Evolutionary conservation across 495 filamentous ascomycete species (phyloP).

Genomic region (Aspergillus egyptiacus): DNA sequence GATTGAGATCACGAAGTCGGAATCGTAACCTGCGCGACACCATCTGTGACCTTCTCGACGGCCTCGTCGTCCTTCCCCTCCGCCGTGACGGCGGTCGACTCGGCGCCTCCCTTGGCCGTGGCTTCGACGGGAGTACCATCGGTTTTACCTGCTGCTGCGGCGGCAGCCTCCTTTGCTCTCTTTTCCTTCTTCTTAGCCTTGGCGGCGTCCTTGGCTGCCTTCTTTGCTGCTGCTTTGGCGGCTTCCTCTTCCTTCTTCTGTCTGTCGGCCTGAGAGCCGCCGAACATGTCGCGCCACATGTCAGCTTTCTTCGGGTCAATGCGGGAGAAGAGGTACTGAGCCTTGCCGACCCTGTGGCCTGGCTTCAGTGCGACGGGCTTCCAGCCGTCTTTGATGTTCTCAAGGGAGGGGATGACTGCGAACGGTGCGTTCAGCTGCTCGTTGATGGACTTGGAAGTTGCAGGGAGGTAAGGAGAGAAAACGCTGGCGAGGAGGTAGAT

Average conservation of each 20-base stretch:
- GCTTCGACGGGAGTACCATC: slow-evolving; percentile 24
- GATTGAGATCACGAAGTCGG: slow-evolving; percentile 25
- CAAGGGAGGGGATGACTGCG: slow-evolving; percentile 54
- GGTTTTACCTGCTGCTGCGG: slow-evolving; percentile 44
- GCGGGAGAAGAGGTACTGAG: slow-evolving; percentile 73
- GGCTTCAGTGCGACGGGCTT: slow-evolving; percentile 53
- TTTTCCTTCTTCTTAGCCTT: slow-evolving; percentile 26
- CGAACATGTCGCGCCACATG: slow-evolving; percentile 76
- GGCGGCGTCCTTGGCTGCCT: slow-evolving; percentile 18
- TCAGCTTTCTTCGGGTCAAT: slow-evolving; percentile 78
- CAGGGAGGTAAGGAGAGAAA: slow-evolving; percentile 78
- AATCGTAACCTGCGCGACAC: slow-evolving; percentile 38
- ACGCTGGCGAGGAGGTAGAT: slow-evolving; percentile 73
- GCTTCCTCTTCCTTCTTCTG: slow-evolving; percentile 60
- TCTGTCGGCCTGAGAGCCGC: slow-evolving; percentile 62
- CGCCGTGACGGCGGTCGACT: slow-evolving; percentile 19
- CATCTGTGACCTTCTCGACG: slow-evolving; percentile 36
- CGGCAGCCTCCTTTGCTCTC: slow-evolving; percentile 17
- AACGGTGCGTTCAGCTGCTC: slow-evolving; percentile 63
- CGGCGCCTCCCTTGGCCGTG: slow-evolving; percentile 33
- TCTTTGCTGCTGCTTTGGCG: slow-evolving; percentile 53
- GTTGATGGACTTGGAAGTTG: slow-evolving; percentile 67
- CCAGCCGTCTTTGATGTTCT: slow-evolving; percentile 50
- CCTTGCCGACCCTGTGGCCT: slow-evolving; percentile 76
- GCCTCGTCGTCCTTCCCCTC: slow-evolving; percentile 27